A percentile compares a stretch with the other conserved stretches of the same genome.
Conservation (phyloP, 495 filamentous ascomycete species). For the Hypoxylon crocopeplum region DNA sequence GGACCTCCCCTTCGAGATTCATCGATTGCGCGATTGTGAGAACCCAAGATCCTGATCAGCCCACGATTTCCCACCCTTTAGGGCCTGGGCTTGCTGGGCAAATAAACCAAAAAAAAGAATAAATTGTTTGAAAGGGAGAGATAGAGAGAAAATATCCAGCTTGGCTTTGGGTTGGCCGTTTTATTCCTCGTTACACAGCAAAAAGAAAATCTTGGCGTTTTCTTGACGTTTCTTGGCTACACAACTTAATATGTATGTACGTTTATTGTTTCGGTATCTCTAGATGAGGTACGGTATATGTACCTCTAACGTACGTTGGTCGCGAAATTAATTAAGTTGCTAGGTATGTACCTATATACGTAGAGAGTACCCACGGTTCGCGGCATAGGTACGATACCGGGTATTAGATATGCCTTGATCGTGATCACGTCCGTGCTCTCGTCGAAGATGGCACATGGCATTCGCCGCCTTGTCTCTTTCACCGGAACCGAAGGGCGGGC, state of each 20-base stretch:
- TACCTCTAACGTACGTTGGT: too few relatives aligned
- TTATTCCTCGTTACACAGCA: conserved; percentile 21
- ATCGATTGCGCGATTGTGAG: conserved; percentile 15
- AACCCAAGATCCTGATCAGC: conserved; percentile 36
- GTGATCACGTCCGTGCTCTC: too few relatives aligned
- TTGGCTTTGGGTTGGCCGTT: conserved; percentile 7
- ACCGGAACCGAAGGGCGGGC: too few relatives aligned
- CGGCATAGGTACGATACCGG: too few relatives aligned
- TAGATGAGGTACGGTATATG: too few relatives aligned
- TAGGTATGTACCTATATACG: not conserved
- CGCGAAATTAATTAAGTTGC: not conserved
- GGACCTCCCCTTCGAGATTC: conserved; percentile 16
- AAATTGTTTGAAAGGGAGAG: not conserved
- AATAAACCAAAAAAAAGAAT: not conserved
- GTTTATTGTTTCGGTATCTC: too few relatives aligned
- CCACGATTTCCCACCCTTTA: conserved; percentile 25
- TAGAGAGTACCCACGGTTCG: not conserved
- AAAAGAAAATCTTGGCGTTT: conserved; percentile 29
- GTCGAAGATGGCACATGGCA: too few relatives aligned
- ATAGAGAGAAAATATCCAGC: not conserved
- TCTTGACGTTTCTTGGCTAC: conserved; percentile 35
- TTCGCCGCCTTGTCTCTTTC: too few relatives aligned
- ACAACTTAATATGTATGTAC: conserved; percentile 1
- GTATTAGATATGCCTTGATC: too few relatives aligned
- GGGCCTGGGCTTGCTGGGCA: conserved; percentile 24